Conservation (phyloP, 495 filamentous ascomycete genomes). For the Xanthoparmelia taractica region DNA sequence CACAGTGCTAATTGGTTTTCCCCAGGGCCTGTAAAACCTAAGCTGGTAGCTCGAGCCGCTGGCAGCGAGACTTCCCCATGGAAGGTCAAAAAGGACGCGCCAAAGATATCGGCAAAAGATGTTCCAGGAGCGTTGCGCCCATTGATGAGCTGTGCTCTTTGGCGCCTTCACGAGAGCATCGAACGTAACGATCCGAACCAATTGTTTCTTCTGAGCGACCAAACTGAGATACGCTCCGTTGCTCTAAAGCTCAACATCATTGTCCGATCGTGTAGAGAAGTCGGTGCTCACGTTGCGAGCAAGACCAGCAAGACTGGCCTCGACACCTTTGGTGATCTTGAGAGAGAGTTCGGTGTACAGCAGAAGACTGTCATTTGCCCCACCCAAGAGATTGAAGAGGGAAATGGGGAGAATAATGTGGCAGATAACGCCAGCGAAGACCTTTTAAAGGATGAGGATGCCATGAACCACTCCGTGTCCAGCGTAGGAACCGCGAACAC, state of each 20-base stretch:
- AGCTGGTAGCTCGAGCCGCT: constrained; percentile 20
- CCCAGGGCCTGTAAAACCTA: constrained; percentile 24
- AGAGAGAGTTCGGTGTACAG: constrained; percentile 19
- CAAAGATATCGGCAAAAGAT: constrained; percentile 22
- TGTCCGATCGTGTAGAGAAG: constrained; percentile 7
- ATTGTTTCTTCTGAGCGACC: constrained; percentile 21
- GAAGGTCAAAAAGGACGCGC: constrained; percentile 24
- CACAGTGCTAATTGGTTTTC: not conserved
- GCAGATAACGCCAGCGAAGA: not conserved
- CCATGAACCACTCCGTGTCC: not conserved
- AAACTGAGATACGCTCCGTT: constrained; percentile 9
- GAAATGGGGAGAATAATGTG: not conserved
- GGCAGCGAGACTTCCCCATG: constrained; percentile 22
- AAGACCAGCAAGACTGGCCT: not conserved
- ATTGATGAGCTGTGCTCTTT: constrained; percentile 24
- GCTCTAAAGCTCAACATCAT: constrained; percentile 24
- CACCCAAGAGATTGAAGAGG: not conserved
- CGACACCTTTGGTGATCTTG: constrained; percentile 18
- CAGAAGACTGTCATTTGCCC: not conserved
- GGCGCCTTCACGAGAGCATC: constrained; percentile 25
- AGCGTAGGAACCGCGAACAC: not conserved
- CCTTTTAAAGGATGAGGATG: not conserved
- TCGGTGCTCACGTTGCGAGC: not conserved
- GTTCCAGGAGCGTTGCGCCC: constrained; percentile 20
- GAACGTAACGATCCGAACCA: constrained; percentile 22